Percentiles rank a stretch among this genome's conserved stretches.
phyloP scores from a whole-genome alignment of 768 basidiomycete genomes.

The Amanita rimosa region DNA sequence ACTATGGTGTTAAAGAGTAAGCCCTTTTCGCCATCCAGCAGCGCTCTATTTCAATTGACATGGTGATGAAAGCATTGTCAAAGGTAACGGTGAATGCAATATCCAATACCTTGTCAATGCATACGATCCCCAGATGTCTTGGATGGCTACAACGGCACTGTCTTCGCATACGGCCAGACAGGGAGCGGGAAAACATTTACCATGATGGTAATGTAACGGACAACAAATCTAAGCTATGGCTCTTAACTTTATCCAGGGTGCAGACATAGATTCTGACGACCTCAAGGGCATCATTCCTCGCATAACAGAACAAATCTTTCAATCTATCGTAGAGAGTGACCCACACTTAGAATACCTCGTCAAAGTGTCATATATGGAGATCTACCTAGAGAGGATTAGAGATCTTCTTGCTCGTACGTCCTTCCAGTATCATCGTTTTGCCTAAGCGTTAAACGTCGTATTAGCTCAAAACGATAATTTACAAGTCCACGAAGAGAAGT shows the following conservation, averaged over 20 bases:
- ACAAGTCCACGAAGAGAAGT: slow-evolving; percentile 97
- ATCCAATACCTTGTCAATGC: not conserved
- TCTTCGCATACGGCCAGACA: slow-evolving; percentile 83
- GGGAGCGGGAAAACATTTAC: slow-evolving; percentile 91
- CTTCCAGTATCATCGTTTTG: not conserved
- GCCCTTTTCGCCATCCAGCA: slow-evolving; percentile 18
- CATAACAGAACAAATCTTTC: slow-evolving; percentile 98
- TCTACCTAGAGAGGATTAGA: slow-evolving; percentile 92
- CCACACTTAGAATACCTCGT: slow-evolving; percentile 95
- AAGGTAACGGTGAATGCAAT: slow-evolving; percentile 37
- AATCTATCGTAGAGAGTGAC: slow-evolving; percentile 93
- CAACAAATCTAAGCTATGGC: slow-evolving; percentile 5
- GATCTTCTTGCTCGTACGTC: slow-evolving; percentile 90
- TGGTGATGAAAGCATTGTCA: slow-evolving; percentile 59
- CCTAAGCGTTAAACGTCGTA: not conserved
- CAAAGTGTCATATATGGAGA: slow-evolving; percentile 99
- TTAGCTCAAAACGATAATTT: slow-evolving; percentile 95
- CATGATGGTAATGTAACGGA: slow-evolving; percentile 70
- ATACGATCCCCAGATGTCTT: slow-evolving; percentile 67
- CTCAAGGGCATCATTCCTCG: slow-evolving; percentile 95
- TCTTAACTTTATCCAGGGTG: slow-evolving; percentile 48
- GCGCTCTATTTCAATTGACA: slow-evolving; percentile 9
- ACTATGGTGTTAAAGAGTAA: slow-evolving; percentile 96
- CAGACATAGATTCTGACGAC: slow-evolving; percentile 91
- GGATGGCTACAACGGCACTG: slow-evolving; percentile 96